A percentile compares a stretch with the other conserved stretches of the same genome.
Conservation (phyloP, 768 basidiomycete genomes). For the Boletus subparvulus region DNA sequence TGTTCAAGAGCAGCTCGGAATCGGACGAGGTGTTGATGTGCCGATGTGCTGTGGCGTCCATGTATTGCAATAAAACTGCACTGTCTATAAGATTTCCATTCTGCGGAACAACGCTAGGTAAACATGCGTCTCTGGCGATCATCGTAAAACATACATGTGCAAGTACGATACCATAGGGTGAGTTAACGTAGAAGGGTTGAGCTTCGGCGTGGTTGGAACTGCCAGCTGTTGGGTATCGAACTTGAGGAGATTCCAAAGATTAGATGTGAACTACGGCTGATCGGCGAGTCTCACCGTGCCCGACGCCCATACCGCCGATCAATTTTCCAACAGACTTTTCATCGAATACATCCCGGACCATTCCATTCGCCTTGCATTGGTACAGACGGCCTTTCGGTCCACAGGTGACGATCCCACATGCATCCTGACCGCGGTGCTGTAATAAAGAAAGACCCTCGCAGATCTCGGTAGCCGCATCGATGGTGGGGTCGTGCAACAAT, state of each 20-base stretch:
- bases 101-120: slow-evolving; percentile 41
- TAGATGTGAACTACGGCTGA: neutral
- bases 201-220: slow-evolving; percentile 96
- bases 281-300: slow-evolving; percentile 68
- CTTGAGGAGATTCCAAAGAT: slow-evolving; percentile 41
- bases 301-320: slow-evolving; percentile 94
- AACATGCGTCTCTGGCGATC: neutral
- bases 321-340: slow-evolving; percentile 69
- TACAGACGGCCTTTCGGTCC: slow-evolving; percentile 93
- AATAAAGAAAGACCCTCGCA: slow-evolving; percentile 93
- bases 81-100: slow-evolving; percentile 99
- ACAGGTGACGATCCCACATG: slow-evolving; percentile 95
- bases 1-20: slow-evolving; percentile 95
- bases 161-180: slow-evolving; percentile 98
- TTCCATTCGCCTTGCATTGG: slow-evolving; percentile 98
- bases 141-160: slow-evolving; percentile 71
- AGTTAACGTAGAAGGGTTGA: slow-evolving; percentile 99
- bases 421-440: slow-evolving; percentile 98
- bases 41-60: slow-evolving; percentile 94
- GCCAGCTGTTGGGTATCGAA: slow-evolving; percentile 97
- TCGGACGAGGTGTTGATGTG: slow-evolving; percentile 99
- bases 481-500: slow-evolving; percentile 71
- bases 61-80: slow-evolving; percentile 76
- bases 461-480: slow-evolving; percentile 84
- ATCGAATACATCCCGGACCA: slow-evolving; percentile 98